Base-by-base conservation (phyloP, 345 rosid species). In the Brassica rapa region DNA sequence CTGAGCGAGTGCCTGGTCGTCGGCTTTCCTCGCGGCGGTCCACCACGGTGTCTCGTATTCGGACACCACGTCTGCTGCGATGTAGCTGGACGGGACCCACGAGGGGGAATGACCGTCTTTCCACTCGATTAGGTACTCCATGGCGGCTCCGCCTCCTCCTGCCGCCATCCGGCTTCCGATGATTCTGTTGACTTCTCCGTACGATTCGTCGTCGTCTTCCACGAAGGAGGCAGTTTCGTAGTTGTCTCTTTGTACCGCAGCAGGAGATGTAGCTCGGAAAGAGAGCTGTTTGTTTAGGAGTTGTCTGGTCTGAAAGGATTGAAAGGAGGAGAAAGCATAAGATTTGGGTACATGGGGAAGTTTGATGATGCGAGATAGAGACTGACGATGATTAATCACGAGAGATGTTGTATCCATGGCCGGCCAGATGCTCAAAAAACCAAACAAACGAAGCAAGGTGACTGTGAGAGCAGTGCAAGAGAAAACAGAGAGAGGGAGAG, bases 21-120 rank as follows among this genome's bases (percentile, higher is more conserved):
- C 97, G 69, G 91, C 94, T 72, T 94, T 94, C 70, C 90, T 92
- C 21, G 98, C 97, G 3, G 95, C 97, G 4, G 85, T 88, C 97
- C 97, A 94, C 97, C 98, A 92, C 0, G 97, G 97, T 1, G 93
- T 81, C 75, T 94, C 97, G 79, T 88, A 92, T 78, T 92, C 98
- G 0, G 97, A 90, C 23, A 94, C 89, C 6, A 92, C 95, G 67
- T 94, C 98, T 3, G 84, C 85, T 46, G 98, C 97, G 9, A 92
- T 86, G 87, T 16, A 88, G 70, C 87, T 86, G 0, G 91, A 81
- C 0, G 89, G 89, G 30, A 94, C 87, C 97, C 97, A 94, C 5
- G 97, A 92, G 0, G 97, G 97, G 5, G 63, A 59, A 1, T 91
- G 97, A 6, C 92, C 94, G 83, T 94, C 97, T 62, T 89, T 89